Base-by-base conservation (phyloP, 139 green algal genomes). In the Raphidocelis subcapitata region DNA sequence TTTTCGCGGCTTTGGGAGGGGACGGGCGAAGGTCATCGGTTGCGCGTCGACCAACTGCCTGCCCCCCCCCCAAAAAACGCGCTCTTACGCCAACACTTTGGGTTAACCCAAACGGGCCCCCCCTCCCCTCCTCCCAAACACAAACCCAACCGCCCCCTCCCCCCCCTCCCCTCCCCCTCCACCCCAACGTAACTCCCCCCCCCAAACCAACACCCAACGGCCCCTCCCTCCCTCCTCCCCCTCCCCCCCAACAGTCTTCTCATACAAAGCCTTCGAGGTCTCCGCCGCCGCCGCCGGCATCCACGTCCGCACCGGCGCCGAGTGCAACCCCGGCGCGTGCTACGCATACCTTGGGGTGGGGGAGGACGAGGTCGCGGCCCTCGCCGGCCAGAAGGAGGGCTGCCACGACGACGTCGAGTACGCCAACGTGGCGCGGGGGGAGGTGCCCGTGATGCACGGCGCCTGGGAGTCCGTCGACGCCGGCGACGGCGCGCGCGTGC, bases 271-370 rank as follows among this genome's bases (percentile, higher is more conserved):
- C 12, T 83, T 91, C 52, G 83, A 89, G 70, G 33, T 49, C 2
- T 75, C 83, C 44, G 76, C 84, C 12, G 90, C 83, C 0, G 69
- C 72, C 10, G 85, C 83, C 0, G 90, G 90, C 41, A 87, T 95
- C 62, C 85, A 92, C 60, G 67, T 94, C 54, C 79, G 90, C 49
- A 90, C 82, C 3, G 89, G 88, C 23, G 75, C 74, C 1, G 84
- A 92, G 75, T 93, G 88, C 82, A 93, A 93, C 72, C 88, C 88
- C 8, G 88, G 88, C 28, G 88, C 88, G 3, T 87, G 81, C 66
- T 93, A 90, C 78, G 76, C 71, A 36, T 86, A 88, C 66, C 80
- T 93, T 14, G 88, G 84, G 32, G 46, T 89, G 63, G 28, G 63
- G 36, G 81, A 88, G 57, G 69, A 54, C 5, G 86, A 93, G 79